phyloP scores from a whole-genome alignment of 2,329 filamentous ascomycete species.

The Aspergillus sp. region DNA sequence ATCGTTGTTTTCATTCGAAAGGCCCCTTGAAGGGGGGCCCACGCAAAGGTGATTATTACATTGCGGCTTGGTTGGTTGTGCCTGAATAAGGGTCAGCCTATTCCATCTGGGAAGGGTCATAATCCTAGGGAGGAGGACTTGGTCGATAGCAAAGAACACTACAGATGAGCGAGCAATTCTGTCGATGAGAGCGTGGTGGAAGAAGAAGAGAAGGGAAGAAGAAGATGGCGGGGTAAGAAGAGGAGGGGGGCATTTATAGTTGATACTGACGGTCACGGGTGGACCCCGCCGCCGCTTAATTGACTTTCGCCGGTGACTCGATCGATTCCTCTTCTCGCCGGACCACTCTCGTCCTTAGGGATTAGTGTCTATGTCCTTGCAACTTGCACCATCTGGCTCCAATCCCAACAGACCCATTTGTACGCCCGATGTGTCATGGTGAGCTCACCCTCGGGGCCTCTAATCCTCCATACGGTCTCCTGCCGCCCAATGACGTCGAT shows the following conservation, averaged over 20 bases:
- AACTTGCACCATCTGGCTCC: no score
- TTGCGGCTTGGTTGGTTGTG: slow-evolving; percentile 12
- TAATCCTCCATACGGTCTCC: no score
- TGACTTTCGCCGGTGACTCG: neutral
- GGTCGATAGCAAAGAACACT: slow-evolving; percentile 4
- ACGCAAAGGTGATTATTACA: slow-evolving; percentile 22
- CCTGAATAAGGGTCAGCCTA: neutral
- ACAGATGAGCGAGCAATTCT: neutral
- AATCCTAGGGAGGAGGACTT: slow-evolving; percentile 19
- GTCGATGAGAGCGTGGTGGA: slow-evolving; percentile 8
- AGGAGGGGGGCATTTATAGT: slow-evolving; percentile 15
- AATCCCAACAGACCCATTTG: neutral
- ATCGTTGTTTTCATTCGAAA: slow-evolving; percentile 12
- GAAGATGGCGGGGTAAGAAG: slow-evolving; percentile 13
- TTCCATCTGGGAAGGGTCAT: slow-evolving; percentile 11
- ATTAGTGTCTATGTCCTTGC: no score
- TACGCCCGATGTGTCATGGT: no score
- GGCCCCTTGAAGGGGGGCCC: slow-evolving; percentile 4
- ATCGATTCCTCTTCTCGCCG: neutral
- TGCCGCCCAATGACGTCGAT: neutral
- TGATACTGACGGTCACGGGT: neutral
- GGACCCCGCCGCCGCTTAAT: neutral
- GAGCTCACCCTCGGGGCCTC: no score
- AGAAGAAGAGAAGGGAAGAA: slow-evolving; percentile 5
- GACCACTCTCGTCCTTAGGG: neutral